Base-by-base conservation (phyloP, 257 asterid species). In the Schizonepeta tenuifolia region DNA sequence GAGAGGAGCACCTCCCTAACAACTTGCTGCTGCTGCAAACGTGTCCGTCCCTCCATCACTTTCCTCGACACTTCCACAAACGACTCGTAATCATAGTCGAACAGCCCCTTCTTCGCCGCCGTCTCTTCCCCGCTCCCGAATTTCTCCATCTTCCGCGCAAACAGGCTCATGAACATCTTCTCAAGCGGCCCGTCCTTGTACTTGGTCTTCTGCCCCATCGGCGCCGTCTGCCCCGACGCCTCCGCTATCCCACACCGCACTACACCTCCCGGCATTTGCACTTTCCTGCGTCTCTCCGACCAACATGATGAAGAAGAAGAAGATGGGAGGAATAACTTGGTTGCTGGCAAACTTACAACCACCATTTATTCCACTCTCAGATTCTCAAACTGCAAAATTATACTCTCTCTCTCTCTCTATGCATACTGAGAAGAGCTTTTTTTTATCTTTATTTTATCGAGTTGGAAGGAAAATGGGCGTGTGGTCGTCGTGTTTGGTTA, bases 101-200 rank as follows among this genome's bases (percentile, higher is more conserved):
- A 79, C 84, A 73, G 77, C 1, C 97, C 91, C 58, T 75, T 86
- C 63, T 78, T 70, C 58, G 61, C 76, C 61, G 59, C 80, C 66
- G 6, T 43, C 62, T 22, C 69, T 3, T 43, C 35, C 28, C 72
- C 83, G 15, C 66, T 47, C 28, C 88, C 89, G 59, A 84, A 94
- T 55, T 89, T 91, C 89, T 88, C 96, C 97, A 91, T 94, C 81
- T 94, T 91, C 13, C 94, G 58, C 0, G 96, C 95, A 10, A 94
- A 94, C 63, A 94, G 85, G 18, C 81, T 80, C 95, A 94, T 91
- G 82, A 94, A 94, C 3, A 70, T 88, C 83, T 77, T 89, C 85
- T 87, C 98, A 2, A 94, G 82, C 11, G 89, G n/a, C 50, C 96
- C 97, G 64, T 94, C 97, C 0, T 81, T 88, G 79, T 94, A 94